Evolutionary conservation across 139 green algal species (phyloP).

Genomic region (Picochlorum costavermella): DNA sequence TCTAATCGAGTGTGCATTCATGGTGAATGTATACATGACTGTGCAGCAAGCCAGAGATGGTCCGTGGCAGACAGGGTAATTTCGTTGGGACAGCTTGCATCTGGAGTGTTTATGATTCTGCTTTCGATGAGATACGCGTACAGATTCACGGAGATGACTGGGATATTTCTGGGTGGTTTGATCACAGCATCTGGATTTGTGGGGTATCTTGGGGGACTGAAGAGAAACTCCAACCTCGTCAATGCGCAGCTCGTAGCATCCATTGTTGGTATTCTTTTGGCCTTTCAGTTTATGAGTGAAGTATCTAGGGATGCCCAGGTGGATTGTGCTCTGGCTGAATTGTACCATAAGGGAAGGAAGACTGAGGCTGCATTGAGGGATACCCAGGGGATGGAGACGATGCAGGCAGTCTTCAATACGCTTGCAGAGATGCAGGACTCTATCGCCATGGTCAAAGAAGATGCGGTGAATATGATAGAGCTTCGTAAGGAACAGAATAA

Average conservation of each 20-base stretch:
- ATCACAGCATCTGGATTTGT: slow-evolving; percentile 1
- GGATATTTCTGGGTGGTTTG: slow-evolving; percentile 17
- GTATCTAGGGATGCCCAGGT: slow-evolving; percentile 22
- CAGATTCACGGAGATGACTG: slow-evolving; percentile 17
- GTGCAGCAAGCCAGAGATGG: slow-evolving; percentile 8
- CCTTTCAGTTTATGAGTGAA: slow-evolving; percentile 32
- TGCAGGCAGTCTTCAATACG: slow-evolving; percentile 31
- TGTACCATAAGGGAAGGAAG: slow-evolving; percentile 22
- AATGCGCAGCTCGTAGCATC: slow-evolving; percentile 28
- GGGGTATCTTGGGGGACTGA: slow-evolving; percentile 21
- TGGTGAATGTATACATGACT: no score
- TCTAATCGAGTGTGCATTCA: no score
- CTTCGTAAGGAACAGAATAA: slow-evolving; percentile 28
- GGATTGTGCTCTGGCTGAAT: slow-evolving; percentile 46
- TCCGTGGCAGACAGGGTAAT: slow-evolving; percentile 6
- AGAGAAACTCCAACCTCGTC: slow-evolving; percentile 4
- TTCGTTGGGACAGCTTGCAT: not conserved
- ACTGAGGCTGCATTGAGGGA: slow-evolving; percentile 12
- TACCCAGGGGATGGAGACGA: slow-evolving; percentile 22
- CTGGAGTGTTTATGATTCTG: slow-evolving; percentile 23
- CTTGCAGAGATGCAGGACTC: slow-evolving; percentile 50
- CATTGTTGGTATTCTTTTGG: slow-evolving; percentile 35
- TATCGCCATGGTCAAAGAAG: slow-evolving; percentile 31
- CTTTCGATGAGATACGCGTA: slow-evolving; percentile 14
- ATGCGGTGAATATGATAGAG: slow-evolving; percentile 21